Evolutionary conservation across 1,284 basidiomycete genomes (phyloP), one percentile per base, ranked within the genome.

Genomic region (Tylopilus sp.): DNA sequence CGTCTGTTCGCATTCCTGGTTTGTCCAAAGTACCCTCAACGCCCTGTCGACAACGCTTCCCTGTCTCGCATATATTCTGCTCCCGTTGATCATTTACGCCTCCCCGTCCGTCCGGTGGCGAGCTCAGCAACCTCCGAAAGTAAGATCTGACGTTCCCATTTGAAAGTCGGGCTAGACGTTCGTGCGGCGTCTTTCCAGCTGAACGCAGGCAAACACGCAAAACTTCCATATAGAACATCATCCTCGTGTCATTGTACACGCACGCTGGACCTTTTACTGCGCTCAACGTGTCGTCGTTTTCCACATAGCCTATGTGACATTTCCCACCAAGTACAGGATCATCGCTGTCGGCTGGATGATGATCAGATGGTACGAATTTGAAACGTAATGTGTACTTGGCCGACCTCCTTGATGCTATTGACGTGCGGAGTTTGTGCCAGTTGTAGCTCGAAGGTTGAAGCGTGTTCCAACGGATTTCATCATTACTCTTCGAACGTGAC

Each of bases 21-120:
- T 28, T 46, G 29, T 39, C 29, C 17, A 11, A 35, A 31, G 14
- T 25, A 36, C 40, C 47, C 32, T 59, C 25, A 26, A n/a, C 19
- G 43, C 33, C 45, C 11, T 37, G 25, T 39, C 22, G 31, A 53
- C 48, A 39, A 10, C 19, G 17, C 13, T 3, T 24, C 24, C 10
- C 22, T n/a, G n/a, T 36, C 14, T 10, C 26, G 32, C 28, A 43
- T 39, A 61, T 50, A 48, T 39, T 48, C 39, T 33, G 26, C 41
- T 56, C 22, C 49, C 48, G 55, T 50, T 57, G 48, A 57, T 62
- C 49, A 46, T 43, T 48, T 48, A 48, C 45, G 33, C 52, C 47
- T 58, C 43, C 36, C 53, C 37, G 40, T 40, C 36, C n/a, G 5
- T 36, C 43, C 20, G 40, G 25, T 24, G 11, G 44, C 39, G 22